A percentile compares a stretch with the other conserved stretches of the same genome.
Conservation (phyloP, 2,329 filamentous ascomycete genomes). For the Talaromyces islandicus region DNA sequence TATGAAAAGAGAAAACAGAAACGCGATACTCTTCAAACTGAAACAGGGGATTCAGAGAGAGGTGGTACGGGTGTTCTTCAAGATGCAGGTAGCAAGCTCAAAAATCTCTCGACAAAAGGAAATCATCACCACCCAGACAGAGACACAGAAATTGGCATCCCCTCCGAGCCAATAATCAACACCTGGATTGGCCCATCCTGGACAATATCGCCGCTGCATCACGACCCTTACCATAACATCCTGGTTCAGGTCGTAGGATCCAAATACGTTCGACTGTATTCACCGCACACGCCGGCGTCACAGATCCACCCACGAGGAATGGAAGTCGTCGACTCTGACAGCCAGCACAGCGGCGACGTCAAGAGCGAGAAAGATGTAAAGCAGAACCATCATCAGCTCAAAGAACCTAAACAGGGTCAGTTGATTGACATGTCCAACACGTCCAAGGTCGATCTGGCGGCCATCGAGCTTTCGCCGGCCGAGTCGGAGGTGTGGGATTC, state of each 20-base stretch:
- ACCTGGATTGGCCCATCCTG: slow-evolving; percentile 87
- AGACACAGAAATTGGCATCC: slow-evolving; percentile 13
- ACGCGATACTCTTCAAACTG: not conserved
- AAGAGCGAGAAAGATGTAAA: not conserved
- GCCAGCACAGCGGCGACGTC: not conserved
- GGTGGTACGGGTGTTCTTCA: slow-evolving; percentile 8
- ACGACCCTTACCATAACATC: slow-evolving; percentile 90
- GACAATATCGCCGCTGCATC: slow-evolving; percentile 89
- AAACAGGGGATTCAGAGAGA: not conserved
- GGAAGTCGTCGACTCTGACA: slow-evolving; percentile 24
- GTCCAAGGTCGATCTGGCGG: slow-evolving; percentile 68
- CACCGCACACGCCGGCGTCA: slow-evolving; percentile 53
- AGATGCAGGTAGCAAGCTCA: slow-evolving; percentile 30
- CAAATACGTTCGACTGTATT: slow-evolving; percentile 89
- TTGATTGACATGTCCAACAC: slow-evolving; percentile 87
- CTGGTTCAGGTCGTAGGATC: slow-evolving; percentile 80
- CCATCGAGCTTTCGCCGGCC: slow-evolving; percentile 51
- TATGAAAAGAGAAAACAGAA: slow-evolving; percentile 30
- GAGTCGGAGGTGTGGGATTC: slow-evolving; percentile 37
- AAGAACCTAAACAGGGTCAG: slow-evolving; percentile 8
- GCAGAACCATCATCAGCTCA: not conserved
- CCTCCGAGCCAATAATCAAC: slow-evolving; percentile 63
- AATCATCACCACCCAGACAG: slow-evolving; percentile 6
- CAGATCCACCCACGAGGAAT: slow-evolving; percentile 35
- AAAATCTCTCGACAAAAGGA: slow-evolving; percentile 6